These are phyloP conservation scores for Aspergillus incahuasiensis DNA, from an alignment of 495 filamentous ascomycete species.

Conservation along the genomic window DNA sequence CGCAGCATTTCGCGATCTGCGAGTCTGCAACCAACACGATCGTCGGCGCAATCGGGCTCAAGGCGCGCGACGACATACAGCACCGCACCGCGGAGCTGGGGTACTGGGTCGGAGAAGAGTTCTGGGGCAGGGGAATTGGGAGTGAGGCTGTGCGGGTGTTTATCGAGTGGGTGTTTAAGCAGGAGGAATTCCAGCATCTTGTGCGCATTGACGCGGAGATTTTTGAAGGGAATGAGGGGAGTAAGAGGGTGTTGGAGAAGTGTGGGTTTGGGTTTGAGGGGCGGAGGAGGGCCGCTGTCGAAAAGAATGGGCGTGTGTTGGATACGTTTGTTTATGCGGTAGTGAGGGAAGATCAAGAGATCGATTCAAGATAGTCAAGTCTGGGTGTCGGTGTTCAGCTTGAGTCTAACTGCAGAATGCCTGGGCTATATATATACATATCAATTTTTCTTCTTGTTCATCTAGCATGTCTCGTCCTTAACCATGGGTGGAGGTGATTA, in stretches of 20 bases:
- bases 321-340: conserved; percentile 5
- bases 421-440: too few species aligned
- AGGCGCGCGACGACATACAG: not conserved
- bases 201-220: conserved; percentile 7
- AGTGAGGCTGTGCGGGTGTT: conserved; percentile 1
- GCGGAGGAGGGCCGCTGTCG: not conserved
- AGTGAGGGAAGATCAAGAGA: not conserved
- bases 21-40: not conserved
- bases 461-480: too few species aligned
- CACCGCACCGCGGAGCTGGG: conserved; percentile 9
- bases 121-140: conserved; percentile 11
- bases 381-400: too few species aligned
- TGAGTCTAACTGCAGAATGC: too few species aligned
- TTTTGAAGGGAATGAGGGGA: conserved; percentile 9
- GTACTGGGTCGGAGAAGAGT: conserved; percentile 10
- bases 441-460: too few species aligned
- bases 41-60: conserved; percentile 7
- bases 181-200: not conserved
- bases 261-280: conserved; percentile 5
- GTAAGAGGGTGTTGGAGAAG: conserved; percentile 8
- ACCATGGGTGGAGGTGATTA: too few species aligned
- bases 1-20: conserved; percentile 5
- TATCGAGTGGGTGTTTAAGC: not conserved
- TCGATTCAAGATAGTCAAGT: too few species aligned
- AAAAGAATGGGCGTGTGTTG: conserved; percentile 6